Evolutionary conservation across 2,329 filamentous ascomycete species (phyloP).

Genomic region (Colletotrichum cereale): DNA sequence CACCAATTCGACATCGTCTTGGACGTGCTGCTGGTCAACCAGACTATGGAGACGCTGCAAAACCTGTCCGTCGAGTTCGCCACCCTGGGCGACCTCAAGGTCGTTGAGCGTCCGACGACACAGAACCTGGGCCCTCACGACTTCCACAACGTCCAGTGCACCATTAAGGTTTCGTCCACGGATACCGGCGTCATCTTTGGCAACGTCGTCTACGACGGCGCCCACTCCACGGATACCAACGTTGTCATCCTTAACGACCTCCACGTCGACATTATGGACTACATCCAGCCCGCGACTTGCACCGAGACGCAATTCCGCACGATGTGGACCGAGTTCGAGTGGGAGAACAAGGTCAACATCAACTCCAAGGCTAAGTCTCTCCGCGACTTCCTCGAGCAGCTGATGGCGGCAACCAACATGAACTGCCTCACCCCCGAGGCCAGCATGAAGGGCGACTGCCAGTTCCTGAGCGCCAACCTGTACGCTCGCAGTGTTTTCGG

Average conservation of each 20-base stretch:
- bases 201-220: conserved; percentile 97
- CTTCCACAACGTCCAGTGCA: conserved; percentile 98
- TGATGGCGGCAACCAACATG: conserved; percentile 99
- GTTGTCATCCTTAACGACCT: conserved; percentile 98
- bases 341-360: conserved; percentile 99
- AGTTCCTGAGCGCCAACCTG: conserved; percentile 96
- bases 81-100: conserved; percentile 97
- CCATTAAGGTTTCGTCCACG: conserved; percentile 97
- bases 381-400: conserved; percentile 89
- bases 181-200: conserved; percentile 99
- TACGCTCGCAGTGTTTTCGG: conserved; percentile 98
- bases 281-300: conserved; percentile 97
- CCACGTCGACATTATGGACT: conserved; percentile 99
- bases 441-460: conserved; percentile 95
- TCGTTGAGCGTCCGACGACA: conserved; percentile 95
- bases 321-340: conserved; percentile 99
- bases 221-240: conserved; percentile 91
- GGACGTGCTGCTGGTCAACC: conserved; percentile 96
- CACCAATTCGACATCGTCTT: conserved; percentile 99
- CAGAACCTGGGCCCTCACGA: conserved; percentile 96
- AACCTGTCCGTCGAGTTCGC: conserved; percentile 98
- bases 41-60: conserved; percentile 95
- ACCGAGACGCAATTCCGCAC: conserved; percentile 98
- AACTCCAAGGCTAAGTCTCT: conserved; percentile 95
- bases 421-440: conserved; percentile 96